Percentiles rank a stretch among this genome's conserved stretches.
Conservation (phyloP, 2,329 filamentous ascomycete species). For the Trichoderma pleuroti region DNA sequence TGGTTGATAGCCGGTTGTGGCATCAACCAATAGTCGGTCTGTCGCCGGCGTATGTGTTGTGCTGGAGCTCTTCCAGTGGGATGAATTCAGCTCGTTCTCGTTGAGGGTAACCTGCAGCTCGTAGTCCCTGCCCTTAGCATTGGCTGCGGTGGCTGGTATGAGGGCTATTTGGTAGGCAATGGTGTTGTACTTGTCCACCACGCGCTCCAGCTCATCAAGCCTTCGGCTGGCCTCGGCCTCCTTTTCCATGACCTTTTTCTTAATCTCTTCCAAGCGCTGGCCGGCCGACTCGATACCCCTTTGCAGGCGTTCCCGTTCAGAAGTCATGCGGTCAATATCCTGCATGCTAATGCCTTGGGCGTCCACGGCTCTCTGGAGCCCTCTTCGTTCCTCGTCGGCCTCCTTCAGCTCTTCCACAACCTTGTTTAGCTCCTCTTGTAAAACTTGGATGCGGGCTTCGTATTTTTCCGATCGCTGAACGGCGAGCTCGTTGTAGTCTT, state of each 20-base stretch:
- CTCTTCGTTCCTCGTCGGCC: slow-evolving; percentile 75
- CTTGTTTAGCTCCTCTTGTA: slow-evolving; percentile 85
- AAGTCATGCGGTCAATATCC: slow-evolving; percentile 98
- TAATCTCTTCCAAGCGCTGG: slow-evolving; percentile 76
- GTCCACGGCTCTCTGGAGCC: slow-evolving; percentile 82
- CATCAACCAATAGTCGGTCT: slow-evolving; percentile 77
- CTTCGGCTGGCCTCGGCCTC: slow-evolving; percentile 82
- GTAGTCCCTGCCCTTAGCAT: slow-evolving; percentile 80
- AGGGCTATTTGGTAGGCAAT: slow-evolving; percentile 90
- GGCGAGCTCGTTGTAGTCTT: slow-evolving; percentile 86
- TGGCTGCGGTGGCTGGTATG: slow-evolving; percentile 78
- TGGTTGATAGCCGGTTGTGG: slow-evolving; percentile 83
- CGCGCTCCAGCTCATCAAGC: slow-evolving; percentile 86
- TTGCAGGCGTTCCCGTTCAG: slow-evolving; percentile 89
- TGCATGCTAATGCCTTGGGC: slow-evolving; percentile 92
- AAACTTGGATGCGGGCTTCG: slow-evolving; percentile 70
- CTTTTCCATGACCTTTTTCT: slow-evolving; percentile 77
- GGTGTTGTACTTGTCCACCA: slow-evolving; percentile 89
- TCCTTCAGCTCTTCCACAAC: slow-evolving; percentile 70
- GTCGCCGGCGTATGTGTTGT: slow-evolving; percentile 39
- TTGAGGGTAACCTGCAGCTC: slow-evolving; percentile 83
- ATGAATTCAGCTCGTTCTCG: slow-evolving; percentile 71
- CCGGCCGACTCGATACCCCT: slow-evolving; percentile 77
- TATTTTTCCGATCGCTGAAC: slow-evolving; percentile 86
- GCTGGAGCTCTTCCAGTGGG: slow-evolving; percentile 45